Base-by-base conservation (phyloP, 2,329 filamentous ascomycete species). In the Colletotrichum trifolii region DNA sequence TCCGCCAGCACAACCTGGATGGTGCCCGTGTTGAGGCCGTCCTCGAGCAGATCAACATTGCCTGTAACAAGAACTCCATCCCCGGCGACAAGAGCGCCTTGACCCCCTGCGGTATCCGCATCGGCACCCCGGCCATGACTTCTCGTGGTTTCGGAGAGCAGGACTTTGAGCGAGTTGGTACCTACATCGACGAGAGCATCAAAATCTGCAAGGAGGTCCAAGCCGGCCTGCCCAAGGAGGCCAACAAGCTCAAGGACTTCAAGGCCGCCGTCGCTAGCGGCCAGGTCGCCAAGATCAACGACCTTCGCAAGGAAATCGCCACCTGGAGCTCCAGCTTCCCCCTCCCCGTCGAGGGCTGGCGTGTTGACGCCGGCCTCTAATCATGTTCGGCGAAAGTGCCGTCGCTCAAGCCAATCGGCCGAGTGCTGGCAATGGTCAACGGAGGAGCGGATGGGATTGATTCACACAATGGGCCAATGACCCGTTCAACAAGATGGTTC, bases 171-270 rank as follows among this genome's bases (percentile, higher is more conserved):
- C 89, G 91, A 72, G 94, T 99, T 69, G 94, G 91, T 70, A 79
- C 83, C 71, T 98, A 97, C 86, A 97, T 98, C 73, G 93, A 97
- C 79, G 86, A 90, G 75, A 87, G 89, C 79, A 92, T 98, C 86
- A 92, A 92, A 84, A 87, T 98, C 76, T 92, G 91, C 87, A 93
- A 94, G 87, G 89, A 94, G 76, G 85, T 97, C 73, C 96, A 98
- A 85, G 85, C 77, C 65, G 83, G 86, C 69, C 88, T 98, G 33
- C 95, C 96, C 79, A 97, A 97, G 89, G 92, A 96, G 81, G 93
- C 93, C 75, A 99, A 98, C 89, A 97, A 96, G 89, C 92, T 97
- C 80, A 98, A 98, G 90, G 96, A 99, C 86, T 98, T 99, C 91
- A 96, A 95, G 87, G 89, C 89, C 77, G 95, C 93, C 87, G 93